Percentiles rank a stretch among this genome's conserved stretches.
These are phyloP conservation scores for Aspergillus mulundensis DNA, from an alignment of 495 filamentous ascomycete species.

Conservation along the genomic window DNA sequence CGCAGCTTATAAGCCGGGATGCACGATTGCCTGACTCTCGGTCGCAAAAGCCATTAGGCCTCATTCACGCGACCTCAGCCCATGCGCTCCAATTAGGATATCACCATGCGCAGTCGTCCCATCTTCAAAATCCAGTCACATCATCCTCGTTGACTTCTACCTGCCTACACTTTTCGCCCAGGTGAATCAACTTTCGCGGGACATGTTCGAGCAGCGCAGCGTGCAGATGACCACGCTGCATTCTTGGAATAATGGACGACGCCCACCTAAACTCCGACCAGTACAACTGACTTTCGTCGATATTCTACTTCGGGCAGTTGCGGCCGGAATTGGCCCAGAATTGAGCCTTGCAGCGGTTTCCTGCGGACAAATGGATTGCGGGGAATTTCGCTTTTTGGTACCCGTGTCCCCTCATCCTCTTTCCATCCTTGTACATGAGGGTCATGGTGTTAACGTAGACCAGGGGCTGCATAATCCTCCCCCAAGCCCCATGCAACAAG, in stretches of 20 bases:
- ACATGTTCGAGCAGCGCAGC: conserved; percentile 40
- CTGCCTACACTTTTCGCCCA: conserved; percentile 18
- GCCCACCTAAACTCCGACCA: conserved; percentile 33
- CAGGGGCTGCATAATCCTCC: conserved; percentile 33
- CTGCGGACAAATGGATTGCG: conserved; percentile 36
- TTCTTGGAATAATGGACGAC: conserved; percentile 51
- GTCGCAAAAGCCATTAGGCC: neutral
- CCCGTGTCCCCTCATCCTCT: neutral
- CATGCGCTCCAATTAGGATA: conserved; percentile 35
- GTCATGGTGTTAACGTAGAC: neutral
- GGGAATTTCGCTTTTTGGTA: conserved; percentile 37
- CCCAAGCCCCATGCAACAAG: conserved; percentile 35
- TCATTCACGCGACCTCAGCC: conserved; percentile 24
- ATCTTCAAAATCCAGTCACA: conserved; percentile 30
- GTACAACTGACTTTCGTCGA: conserved; percentile 45
- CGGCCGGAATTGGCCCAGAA: conserved; percentile 41
- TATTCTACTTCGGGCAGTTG: conserved; percentile 52
- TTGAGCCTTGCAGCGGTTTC: conserved; percentile 38
- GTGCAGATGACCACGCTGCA: conserved; percentile 45
- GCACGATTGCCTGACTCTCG: conserved; percentile 32
- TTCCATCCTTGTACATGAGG: too few species aligned
- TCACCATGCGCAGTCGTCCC: conserved; percentile 26
- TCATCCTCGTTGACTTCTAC: conserved; percentile 17
- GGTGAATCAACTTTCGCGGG: conserved; percentile 26
- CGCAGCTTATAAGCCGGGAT: conserved; percentile 36